phyloP scores from a whole-genome alignment of 140 eudicot genomes.

The Flaveria floridana region DNA sequence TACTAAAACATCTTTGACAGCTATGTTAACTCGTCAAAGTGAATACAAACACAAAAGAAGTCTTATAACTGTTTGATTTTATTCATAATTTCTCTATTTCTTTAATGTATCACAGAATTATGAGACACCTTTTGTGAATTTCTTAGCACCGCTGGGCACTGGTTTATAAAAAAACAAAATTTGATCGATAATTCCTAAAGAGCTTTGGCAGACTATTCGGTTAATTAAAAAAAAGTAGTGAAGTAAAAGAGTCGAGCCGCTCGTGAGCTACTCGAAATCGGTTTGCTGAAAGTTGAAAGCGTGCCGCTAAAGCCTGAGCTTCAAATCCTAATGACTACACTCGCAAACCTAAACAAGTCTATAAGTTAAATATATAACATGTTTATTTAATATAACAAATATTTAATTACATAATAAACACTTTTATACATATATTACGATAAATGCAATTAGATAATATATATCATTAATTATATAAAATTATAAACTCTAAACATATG shows the following conservation, averaged over 20 bases:
- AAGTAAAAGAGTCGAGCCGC: background rate
- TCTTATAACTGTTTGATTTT: conserved; percentile 19
- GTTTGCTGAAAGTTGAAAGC: background rate
- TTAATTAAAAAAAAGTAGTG: background rate
- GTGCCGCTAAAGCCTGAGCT: background rate
- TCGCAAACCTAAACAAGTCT: background rate
- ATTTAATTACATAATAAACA: background rate
- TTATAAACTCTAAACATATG: background rate
- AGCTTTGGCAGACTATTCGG: background rate
- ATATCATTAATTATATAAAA: background rate
- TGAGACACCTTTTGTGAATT: conserved; percentile 20
- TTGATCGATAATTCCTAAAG: conserved; percentile 18
- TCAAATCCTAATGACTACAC: background rate
- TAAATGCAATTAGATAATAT: background rate
- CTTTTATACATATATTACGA: no score
- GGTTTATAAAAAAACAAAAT: conserved; percentile 9
- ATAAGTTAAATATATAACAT: background rate
- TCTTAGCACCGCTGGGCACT: background rate
- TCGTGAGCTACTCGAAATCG: background rate
- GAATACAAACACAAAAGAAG: conserved; percentile 35
- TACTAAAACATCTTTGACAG: conserved; percentile 36
- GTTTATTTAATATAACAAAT: background rate
- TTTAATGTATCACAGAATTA: conserved; percentile 19
- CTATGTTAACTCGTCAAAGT: conserved; percentile 33
- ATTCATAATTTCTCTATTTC: background rate